Percentiles rank a stretch among this genome's conserved stretches.
These are phyloP conservation scores for Lasiodiplodia sp. DNA, from an alignment of 2,329 filamentous ascomycete species.

Conservation along the genomic window DNA sequence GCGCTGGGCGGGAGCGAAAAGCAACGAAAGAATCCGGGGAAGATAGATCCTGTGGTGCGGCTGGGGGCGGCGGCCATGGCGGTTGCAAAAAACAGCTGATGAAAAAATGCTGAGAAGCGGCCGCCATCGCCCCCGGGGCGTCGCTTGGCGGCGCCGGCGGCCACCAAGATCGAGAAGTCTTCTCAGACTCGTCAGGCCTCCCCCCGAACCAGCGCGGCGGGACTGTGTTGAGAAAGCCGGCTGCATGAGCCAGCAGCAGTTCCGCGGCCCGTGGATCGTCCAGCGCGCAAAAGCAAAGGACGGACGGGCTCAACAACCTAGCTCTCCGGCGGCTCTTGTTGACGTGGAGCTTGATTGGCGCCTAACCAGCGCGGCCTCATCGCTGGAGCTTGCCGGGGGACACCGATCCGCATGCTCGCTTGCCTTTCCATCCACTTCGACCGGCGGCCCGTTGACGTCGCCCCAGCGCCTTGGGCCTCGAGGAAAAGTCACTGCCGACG, in stretches of 20 bases:
- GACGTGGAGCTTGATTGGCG: conserved; percentile 12
- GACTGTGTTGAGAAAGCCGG: too few relatives aligned
- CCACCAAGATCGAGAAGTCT: background rate
- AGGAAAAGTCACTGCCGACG: conserved; percentile 26
- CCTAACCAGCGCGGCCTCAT: conserved; percentile 8
- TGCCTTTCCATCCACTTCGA: conserved; percentile 27
- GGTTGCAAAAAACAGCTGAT: conserved; percentile 20
- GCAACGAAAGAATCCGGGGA: conserved; percentile 29
- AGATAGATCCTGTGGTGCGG: conserved; percentile 26
- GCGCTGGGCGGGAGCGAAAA: conserved; percentile 26
- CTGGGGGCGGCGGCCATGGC: conserved; percentile 1
- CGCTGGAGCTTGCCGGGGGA: conserved; percentile 29
- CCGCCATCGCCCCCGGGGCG: background rate
- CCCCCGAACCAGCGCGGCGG: conserved; percentile 3
- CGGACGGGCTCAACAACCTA: background rate
- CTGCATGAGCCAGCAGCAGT: background rate
- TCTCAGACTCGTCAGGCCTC: background rate
- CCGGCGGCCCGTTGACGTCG: conserved; percentile 27
- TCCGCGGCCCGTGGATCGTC: conserved; percentile 15
- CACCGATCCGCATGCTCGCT: conserved; percentile 30
- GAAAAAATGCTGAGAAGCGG: too few relatives aligned
- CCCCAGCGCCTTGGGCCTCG: conserved; percentile 25
- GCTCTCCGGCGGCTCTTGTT: conserved; percentile 2
- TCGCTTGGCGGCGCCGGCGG: too few relatives aligned
- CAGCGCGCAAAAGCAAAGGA: too few relatives aligned